phyloP scores from a whole-genome alignment of 1,284 basidiomycete genomes.

The Grifola frondosa region DNA sequence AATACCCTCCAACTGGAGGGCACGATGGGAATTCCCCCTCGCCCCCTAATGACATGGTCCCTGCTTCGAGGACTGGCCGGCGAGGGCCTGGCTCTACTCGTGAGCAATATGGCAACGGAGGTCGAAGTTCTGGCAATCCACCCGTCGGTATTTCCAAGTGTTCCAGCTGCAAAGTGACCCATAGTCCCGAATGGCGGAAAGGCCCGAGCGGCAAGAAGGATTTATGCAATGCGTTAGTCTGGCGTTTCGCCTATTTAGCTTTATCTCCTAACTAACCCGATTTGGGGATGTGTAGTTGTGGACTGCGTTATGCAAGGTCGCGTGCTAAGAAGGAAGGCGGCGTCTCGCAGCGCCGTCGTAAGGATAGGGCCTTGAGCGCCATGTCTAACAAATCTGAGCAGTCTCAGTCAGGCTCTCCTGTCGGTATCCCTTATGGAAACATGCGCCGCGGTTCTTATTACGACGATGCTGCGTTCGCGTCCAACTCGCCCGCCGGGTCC shows the following conservation, averaged over 20 bases:
- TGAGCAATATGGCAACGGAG: conserved; percentile 31
- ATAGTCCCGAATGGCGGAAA: conserved; percentile 94
- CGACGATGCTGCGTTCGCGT: conserved; percentile 48
- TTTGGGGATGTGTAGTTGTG: conserved; percentile 59
- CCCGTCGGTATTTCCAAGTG: conserved; percentile 77
- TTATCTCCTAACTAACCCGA: conserved; percentile 5
- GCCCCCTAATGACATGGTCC: conserved; percentile 50
- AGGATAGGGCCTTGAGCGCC: conserved; percentile 42
- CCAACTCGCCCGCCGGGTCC: conserved; percentile 49
- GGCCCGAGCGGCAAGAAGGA: conserved; percentile 89
- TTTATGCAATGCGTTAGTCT: conserved; percentile 87
- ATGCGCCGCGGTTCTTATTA: conserved; percentile 43
- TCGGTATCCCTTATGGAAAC: conserved; percentile 35
- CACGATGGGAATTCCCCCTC: conserved; percentile 23
- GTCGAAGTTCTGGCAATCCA: conserved; percentile 50
- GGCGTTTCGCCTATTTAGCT: conserved; percentile 21
- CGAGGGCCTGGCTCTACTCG: conserved; percentile 37
- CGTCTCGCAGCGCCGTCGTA: conserved; percentile 41
- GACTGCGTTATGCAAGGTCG: conserved; percentile 77
- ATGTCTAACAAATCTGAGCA: conserved; percentile 36
- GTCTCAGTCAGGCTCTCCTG: conserved; percentile 39
- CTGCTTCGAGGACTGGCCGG: conserved; percentile 61
- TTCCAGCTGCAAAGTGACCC: conserved; percentile 79
- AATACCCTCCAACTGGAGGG: conserved; percentile 18
- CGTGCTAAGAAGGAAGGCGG: conserved; percentile 79